Base-by-base conservation (phyloP, 1,284 basidiomycete genomes). In the Exobasidium cylindrosporum region DNA sequence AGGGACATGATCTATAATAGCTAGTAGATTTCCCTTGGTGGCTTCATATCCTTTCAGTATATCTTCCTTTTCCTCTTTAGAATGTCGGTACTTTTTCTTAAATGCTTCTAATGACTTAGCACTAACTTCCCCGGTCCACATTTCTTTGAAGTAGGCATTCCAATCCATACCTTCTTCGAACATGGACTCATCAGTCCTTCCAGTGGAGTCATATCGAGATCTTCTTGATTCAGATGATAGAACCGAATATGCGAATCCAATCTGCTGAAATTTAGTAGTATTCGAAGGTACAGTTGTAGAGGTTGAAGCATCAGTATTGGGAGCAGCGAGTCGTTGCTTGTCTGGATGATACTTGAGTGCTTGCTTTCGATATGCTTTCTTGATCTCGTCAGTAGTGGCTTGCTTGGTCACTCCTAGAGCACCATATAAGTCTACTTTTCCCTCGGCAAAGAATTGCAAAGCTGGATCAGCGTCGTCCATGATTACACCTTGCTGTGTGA, bases 131-230 rank as follows among this genome's bases (percentile, higher is more conserved):
- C 77, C 78, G 3, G 67, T 68, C 76, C 76, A 79, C 32, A 79
- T 66, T 61, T 67, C 66, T 54, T 73, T 71, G 63, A 80, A 80
- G 69, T 80, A 78, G n/a, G 76, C 74, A 60, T 78, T 69, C 78
- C 78, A 80, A 70, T 77, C 73, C n/a, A 78, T 69, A 3, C 66
- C 69, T n/a, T 73, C 73, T 54, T 69, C 73, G 23, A 77, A 60
- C 55, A 67, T 68, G 14, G 70, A 63, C 65, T 76, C 73, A 54
- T 67, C 61, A 4, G 78, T 80, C 10, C 71, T 66, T 23, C 78
- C 78, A 1, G 78, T 78, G 7, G 63, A 62, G 59, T 80, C 78
- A 56, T 76, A 80, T 26, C 73, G 68, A 40, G 69, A 66, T 3
- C 74, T 58, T 10, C 74, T 63, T 29, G 66, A 64, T 28, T 66